Conservation (phyloP, 768 basidiomycete genomes). For the Suillus luteus region DNA sequence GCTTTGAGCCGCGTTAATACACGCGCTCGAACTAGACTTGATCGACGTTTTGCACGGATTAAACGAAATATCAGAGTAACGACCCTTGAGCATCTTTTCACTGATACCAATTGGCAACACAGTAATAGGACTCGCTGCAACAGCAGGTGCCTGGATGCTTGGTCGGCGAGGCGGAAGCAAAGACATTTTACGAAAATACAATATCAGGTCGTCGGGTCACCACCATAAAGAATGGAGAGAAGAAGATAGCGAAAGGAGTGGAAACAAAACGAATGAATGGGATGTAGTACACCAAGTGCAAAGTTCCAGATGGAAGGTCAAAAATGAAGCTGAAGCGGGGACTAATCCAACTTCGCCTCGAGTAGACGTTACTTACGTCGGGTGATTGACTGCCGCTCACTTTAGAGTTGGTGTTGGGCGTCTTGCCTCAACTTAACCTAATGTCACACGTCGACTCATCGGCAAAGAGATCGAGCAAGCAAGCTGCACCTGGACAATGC, state of each 20-base stretch:
- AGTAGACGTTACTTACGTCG: constrained; percentile 6
- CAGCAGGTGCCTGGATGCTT: constrained; percentile 24
- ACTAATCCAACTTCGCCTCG: constrained; percentile 1
- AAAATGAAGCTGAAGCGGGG: background rate
- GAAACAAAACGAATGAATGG: constrained; percentile 9
- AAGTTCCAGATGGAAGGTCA: constrained; percentile 3
- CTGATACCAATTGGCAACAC: constrained; percentile 18
- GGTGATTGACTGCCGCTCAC: background rate
- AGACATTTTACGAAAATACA: constrained; percentile 21
- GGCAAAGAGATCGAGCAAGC: background rate
- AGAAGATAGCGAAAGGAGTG: background rate
- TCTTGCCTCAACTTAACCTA: background rate
- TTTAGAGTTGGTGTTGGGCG: background rate
- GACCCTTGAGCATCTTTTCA: constrained; percentile 49
- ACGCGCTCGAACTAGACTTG: constrained; percentile 18
- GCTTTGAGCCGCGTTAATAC: constrained; percentile 8
- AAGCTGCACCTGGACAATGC: background rate
- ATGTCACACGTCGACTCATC: background rate
- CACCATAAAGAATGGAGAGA: constrained; percentile 4
- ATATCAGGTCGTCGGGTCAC: constrained; percentile 3
- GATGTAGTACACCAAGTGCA: background rate
- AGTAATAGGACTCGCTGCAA: constrained; percentile 36
- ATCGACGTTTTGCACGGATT: constrained; percentile 22
- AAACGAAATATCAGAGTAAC: constrained; percentile 52
- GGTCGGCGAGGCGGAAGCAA: constrained; percentile 21